Conservation (phyloP, 1,139 yeast genomes). For the Pichia sp. region DNA sequence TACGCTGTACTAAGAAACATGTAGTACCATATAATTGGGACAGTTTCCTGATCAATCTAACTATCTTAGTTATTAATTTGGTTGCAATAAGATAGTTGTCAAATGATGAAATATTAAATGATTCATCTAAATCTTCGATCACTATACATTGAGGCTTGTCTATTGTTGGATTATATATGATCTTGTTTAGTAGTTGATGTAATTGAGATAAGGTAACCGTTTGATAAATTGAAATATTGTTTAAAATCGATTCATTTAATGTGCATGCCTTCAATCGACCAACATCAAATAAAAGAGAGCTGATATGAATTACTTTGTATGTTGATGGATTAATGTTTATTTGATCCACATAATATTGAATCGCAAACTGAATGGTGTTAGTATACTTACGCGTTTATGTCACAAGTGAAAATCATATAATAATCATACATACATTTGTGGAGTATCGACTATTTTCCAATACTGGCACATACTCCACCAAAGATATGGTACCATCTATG, state of each 20-base stretch:
- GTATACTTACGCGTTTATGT: background rate
- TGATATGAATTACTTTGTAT: slow-evolving; percentile 17
- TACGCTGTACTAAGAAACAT: slow-evolving; percentile 12
- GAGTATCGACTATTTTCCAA: background rate
- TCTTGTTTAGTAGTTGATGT: background rate
- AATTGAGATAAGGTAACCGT: slow-evolving; percentile 1
- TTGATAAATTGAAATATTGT: slow-evolving; percentile 1
- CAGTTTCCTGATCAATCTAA: slow-evolving; percentile 20
- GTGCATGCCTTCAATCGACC: slow-evolving; percentile 1
- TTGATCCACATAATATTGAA: slow-evolving; percentile 16
- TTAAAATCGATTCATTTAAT: background rate
- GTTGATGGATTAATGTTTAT: slow-evolving; percentile 2
- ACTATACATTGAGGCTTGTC: slow-evolving; percentile 4
- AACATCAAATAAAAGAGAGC: slow-evolving; percentile 13
- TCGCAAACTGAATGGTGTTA: slow-evolving; percentile 15
- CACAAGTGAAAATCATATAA: too few relatives aligned
- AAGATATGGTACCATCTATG: background rate
- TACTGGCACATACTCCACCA: background rate
- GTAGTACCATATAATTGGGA: slow-evolving; percentile 18
- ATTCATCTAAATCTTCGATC: slow-evolving; percentile 26
- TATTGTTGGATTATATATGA: background rate
- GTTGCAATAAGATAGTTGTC: slow-evolving; percentile 18
- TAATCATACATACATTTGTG: slow-evolving; percentile 2
- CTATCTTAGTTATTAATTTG: slow-evolving; percentile 13
- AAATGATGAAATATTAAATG: slow-evolving; percentile 23